A percentile compares a stretch with the other conserved stretches of the same genome.
Conservation (phyloP, 2,329 filamentous ascomycete species). For the Clarireedia paspali region DNA sequence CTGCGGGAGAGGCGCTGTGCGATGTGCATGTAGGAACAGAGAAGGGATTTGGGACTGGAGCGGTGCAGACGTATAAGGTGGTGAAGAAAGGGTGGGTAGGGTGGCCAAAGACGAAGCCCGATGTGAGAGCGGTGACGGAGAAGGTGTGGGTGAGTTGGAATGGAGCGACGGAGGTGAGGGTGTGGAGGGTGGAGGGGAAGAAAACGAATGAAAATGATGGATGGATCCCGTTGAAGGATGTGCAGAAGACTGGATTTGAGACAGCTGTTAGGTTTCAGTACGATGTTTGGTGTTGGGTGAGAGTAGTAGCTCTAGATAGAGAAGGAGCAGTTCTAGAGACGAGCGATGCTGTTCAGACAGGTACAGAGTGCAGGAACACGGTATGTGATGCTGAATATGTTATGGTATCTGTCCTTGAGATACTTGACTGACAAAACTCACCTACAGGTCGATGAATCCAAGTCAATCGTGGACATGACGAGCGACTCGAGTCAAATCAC, state of each 20-base stretch:
- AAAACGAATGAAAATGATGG: not conserved
- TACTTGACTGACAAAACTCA: not conserved
- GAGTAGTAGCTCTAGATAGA: not conserved
- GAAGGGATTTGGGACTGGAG: not conserved
- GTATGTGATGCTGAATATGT: not conserved
- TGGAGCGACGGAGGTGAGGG: not conserved
- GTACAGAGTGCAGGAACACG: not conserved
- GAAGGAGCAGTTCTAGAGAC: not conserved
- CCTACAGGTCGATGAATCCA: not conserved
- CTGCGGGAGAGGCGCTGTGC: not conserved
- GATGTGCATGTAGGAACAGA: not conserved
- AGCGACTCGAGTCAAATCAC: not conserved
- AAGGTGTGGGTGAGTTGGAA: not conserved
- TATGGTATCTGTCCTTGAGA: not conserved
- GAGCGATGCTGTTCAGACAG: not conserved
- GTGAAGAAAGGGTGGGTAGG: not conserved
- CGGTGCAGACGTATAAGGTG: conserved; percentile 2
- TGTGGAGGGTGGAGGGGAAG: not conserved
- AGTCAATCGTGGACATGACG: not conserved
- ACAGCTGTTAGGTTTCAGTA: not conserved
- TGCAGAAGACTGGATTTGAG: not conserved
- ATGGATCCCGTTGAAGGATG: not conserved
- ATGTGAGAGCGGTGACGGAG: not conserved
- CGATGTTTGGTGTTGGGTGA: not conserved
- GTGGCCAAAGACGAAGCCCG: not conserved